Evolutionary conservation across 768 basidiomycete genomes (phyloP).

Genomic region (Chalciporus chontae): DNA sequence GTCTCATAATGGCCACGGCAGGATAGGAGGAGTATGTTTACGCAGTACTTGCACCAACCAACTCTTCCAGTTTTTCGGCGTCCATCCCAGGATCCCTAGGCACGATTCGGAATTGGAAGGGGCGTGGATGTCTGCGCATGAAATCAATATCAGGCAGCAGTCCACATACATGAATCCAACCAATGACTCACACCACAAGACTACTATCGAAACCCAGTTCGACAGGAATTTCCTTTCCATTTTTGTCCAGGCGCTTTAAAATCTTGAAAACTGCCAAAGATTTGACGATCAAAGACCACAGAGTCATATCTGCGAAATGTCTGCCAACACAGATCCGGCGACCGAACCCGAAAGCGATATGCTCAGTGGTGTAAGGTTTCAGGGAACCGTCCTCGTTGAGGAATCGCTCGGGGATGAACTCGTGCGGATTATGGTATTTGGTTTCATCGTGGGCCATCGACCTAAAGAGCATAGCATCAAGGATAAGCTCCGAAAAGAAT

Average conservation of each 20-base stretch:
- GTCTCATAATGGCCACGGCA: too few species aligned
- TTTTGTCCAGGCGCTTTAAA: neutral
- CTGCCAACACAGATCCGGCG: slow-evolving; percentile 15
- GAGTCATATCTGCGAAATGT: slow-evolving; percentile 2
- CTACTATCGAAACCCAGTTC: neutral
- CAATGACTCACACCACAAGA: neutral
- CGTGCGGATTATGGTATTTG: slow-evolving; percentile 33
- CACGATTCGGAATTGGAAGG: neutral
- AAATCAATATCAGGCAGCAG: too few species aligned
- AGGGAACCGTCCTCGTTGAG: slow-evolving; percentile 18
- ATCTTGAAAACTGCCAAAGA: slow-evolving; percentile 3
- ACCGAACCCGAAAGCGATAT: slow-evolving; percentile 12
- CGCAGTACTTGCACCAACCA: neutral
- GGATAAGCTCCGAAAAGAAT: too few species aligned
- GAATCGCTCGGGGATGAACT: slow-evolving; percentile 36
- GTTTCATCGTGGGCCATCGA: slow-evolving; percentile 8
- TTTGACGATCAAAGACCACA: slow-evolving; percentile 3
- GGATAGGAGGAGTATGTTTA: too few species aligned
- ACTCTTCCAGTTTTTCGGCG: neutral
- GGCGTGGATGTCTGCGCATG: neutral
- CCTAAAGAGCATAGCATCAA: neutral
- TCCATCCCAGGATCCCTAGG: neutral
- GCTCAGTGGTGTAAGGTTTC: neutral
- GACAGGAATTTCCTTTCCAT: neutral
- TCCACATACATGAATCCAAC: too few species aligned